Base-by-base conservation (phyloP, 164 flowering plant species). In the Vitis labrusca region DNA sequence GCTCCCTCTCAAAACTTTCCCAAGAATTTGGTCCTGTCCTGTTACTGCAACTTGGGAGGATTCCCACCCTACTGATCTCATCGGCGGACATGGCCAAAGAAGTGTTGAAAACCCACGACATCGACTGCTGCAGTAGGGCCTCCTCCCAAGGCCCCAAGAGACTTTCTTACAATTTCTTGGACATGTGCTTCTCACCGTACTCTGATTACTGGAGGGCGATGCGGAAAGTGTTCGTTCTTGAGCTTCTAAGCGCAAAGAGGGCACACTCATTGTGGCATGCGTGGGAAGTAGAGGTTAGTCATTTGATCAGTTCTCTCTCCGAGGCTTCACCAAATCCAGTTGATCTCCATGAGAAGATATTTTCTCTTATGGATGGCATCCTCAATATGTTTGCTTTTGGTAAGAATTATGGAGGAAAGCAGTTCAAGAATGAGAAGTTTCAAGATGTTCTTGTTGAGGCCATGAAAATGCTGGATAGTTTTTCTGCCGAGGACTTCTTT, bases 351-450 rank as follows among this genome's bases (percentile, higher is more conserved):
- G 58, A 69, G 19, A 64, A 59, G 37, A 16, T 72, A 13, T 23
- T 71, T 17, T 63, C 74, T 11, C 50, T 76, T 0, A 70, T 71
- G 1, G 49, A 55, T 12, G 57, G 59, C 15, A 64, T 78, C 2
- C 63, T 61, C 4, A 71, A 75, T 73, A 63, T 67, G n/a, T 54
- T 76, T 27, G 78, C 80, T 16, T 82, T 77, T 63, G 82, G 85
- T 3, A 68, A 59, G 65, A 77, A 71, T 19, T 71, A 69, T 17
- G 62, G 63, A 50, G 74, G 80, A 10, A 51, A 58, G 3, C 44
- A 32, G 19, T 23, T 37, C 2, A 61, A 65, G 8, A 67, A 8
- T 13, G 23, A 29, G 1, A 71, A 14, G 44, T 71, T 78, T 37
- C 15, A 65, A 3, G 69, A 76, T 12, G 23, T 72, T 54, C 48